Base-by-base conservation (phyloP, 352 stramenopile species). In the Phytophthora uliginosa region DNA sequence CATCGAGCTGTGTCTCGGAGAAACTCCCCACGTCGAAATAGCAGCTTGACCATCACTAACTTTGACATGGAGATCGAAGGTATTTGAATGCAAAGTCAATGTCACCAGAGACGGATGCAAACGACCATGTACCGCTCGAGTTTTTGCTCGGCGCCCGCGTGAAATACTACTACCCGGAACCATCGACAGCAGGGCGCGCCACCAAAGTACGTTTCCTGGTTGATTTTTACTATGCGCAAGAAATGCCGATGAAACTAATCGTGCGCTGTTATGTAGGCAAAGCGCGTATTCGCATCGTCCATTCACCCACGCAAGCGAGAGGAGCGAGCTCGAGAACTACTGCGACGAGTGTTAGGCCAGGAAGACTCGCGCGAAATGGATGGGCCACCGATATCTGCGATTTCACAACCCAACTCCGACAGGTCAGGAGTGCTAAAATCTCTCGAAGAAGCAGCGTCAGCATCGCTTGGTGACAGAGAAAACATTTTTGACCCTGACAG, bases 61-160 rank as follows among this genome's bases (percentile, higher is more conserved):
- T 55, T 18, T 50, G 36, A 36, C 31, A 64, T 63, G 34, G 18
- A 64, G 38, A 53, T 7, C 24, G n/a, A 18, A 54, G 48, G 6
- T 7, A 8, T 13, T 24, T 31, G 36, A 45, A 18, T 7, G 12
- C 36, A 45, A 45, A n/a, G 13, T 45, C 36, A 1, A 79, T 79
- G 67, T 68, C 57, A 13, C 61, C 52, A 12, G 67, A 79, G 61
- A 75, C 55, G 18, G 59, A 69, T 55, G 53, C 65, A 47, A 73
- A 83, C 77, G 82, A 89, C 40, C 69, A 94, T 69, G 81, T 94
- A 6, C 87, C 87, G 36, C 75, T 94, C 17, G 72, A 82, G 38
- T 94, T 94, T 65, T 75, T 94, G 17, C 85, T 93, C 4, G 87
- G 87, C 2, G 58, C 73, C 28, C 77, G 78, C 3, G 78, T 71